Evolutionary conservation across 2,329 filamentous ascomycete genomes (phyloP).

Genomic region (Xylariaceae sp.): DNA sequence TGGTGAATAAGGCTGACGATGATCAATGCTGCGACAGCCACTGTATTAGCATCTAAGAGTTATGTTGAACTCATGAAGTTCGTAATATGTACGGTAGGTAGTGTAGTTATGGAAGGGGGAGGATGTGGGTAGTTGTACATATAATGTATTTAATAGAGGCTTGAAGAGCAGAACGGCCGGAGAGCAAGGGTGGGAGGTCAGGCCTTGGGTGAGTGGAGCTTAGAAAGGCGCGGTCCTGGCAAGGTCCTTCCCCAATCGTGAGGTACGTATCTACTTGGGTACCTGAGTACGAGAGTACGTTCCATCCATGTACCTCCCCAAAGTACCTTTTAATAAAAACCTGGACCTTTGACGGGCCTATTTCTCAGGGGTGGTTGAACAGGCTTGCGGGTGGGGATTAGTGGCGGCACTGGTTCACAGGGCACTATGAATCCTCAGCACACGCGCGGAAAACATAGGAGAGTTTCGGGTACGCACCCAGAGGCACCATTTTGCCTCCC

Average conservation of each 20-base stretch:
- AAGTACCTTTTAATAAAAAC: conserved; percentile 24
- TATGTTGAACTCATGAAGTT: conserved; percentile 31
- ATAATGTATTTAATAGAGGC: conserved; percentile 42
- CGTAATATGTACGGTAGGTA: conserved; percentile 34
- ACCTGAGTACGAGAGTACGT: conserved; percentile 26
- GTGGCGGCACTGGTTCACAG: conserved; percentile 37
- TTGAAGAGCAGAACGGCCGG: conserved; percentile 24
- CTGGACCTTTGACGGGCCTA: conserved; percentile 22
- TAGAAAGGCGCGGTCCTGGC: conserved; percentile 39
- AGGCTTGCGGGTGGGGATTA: conserved; percentile 26
- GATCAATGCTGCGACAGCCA: conserved; percentile 33
- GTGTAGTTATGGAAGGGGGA: conserved; percentile 27
- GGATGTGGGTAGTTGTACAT: conserved; percentile 44
- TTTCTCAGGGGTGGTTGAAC: conserved; percentile 22
- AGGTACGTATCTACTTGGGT: conserved; percentile 22
- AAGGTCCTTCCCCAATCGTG: conserved; percentile 29
- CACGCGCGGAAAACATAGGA: conserved; percentile 7
- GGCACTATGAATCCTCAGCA: conserved; percentile 35
- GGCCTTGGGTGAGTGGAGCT: conserved; percentile 31
- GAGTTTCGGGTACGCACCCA: background rate
- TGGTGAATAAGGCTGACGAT: conserved; percentile 27
- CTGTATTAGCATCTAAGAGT: conserved; percentile 28
- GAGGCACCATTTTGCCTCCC: conserved; percentile 7
- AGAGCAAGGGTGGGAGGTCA: conserved; percentile 30
- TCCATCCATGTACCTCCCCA: conserved; percentile 18